These are phyloP conservation scores for Lachnellula arida DNA, from an alignment of 2,329 filamentous ascomycete species.

Conservation along the genomic window DNA sequence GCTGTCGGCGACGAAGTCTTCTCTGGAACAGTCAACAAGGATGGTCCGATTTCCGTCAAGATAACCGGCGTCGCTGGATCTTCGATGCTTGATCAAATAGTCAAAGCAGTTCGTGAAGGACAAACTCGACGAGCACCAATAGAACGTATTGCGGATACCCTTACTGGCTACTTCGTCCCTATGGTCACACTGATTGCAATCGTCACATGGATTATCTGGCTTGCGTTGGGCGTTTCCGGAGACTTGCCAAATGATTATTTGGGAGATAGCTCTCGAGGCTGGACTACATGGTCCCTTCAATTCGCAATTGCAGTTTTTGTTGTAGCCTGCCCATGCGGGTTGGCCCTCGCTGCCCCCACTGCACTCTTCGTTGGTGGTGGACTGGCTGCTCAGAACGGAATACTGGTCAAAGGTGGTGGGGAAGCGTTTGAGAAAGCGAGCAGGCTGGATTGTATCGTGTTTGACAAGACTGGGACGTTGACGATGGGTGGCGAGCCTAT, in stretches of 20 bases:
- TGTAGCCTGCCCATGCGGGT: conserved; percentile 56
- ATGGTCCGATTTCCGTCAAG: conserved; percentile 53
- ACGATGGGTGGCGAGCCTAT: conserved; percentile 62
- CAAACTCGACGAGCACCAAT: conserved; percentile 72
- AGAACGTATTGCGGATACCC: conserved; percentile 65
- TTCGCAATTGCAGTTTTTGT: conserved; percentile 65
- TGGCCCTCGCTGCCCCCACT: conserved; percentile 54
- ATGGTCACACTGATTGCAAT: conserved; percentile 66
- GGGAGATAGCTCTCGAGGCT: conserved; percentile 52
- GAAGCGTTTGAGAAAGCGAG: conserved; percentile 57
- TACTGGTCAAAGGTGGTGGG: conserved; percentile 54
- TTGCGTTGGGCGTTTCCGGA: conserved; percentile 57
- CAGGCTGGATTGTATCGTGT: conserved; percentile 49
- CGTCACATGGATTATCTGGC: conserved; percentile 67
- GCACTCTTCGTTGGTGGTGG: conserved; percentile 55
- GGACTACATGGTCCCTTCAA: conserved; percentile 69
- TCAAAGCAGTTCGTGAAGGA: conserved; percentile 70
- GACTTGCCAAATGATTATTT: conserved; percentile 53
- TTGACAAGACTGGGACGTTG: conserved; percentile 58
- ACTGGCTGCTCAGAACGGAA: conserved; percentile 51
- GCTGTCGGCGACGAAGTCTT: conserved; percentile 58
- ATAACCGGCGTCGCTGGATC: conserved; percentile 61
- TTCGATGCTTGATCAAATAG: conserved; percentile 77
- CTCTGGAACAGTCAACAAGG: conserved; percentile 72
- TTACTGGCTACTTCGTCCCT: conserved; percentile 75